A percentile compares a stretch with the other conserved stretches of the same genome.
These are phyloP conservation scores for Polygonum aviculare DNA, from an alignment of 148 eudicot species.

Conservation along the genomic window DNA sequence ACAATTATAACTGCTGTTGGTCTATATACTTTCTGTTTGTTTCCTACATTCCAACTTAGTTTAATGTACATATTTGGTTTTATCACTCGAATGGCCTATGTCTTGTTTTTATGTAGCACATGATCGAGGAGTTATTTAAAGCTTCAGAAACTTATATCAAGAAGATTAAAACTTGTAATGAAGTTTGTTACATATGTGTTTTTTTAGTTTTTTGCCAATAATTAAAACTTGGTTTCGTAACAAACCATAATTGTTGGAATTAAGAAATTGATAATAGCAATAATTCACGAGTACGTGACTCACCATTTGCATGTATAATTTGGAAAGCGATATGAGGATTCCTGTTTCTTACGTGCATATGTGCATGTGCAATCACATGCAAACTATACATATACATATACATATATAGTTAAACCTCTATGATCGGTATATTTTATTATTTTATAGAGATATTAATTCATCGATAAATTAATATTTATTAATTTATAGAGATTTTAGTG, in stretches of 20 bases:
- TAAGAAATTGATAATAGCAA: background rate
- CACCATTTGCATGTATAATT: background rate
- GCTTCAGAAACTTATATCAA: background rate
- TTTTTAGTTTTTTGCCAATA: background rate
- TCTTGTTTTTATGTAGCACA: background rate
- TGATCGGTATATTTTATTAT: no score
- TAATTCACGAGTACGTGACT: slow-evolving; percentile 4
- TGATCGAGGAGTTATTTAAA: background rate
- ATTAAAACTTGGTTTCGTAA: background rate
- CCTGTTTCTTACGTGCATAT: background rate
- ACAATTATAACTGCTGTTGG: background rate
- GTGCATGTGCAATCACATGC: slow-evolving; percentile 11
- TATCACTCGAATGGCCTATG: background rate
- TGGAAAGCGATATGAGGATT: slow-evolving; percentile 5
- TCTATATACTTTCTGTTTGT: slow-evolving; percentile 3
- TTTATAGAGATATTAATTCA: no score
- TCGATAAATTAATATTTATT: no score
- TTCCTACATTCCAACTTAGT: slow-evolving; percentile 1
- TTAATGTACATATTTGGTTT: background rate
- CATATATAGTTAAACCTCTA: no score
- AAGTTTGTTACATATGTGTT: background rate
- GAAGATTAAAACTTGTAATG: background rate
- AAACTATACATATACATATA: background rate
- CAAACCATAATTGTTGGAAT: no score
- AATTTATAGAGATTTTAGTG: no score